Conservation (phyloP, 1,284 basidiomycete genomes). For the Cryptococcus deneoformans region DNA sequence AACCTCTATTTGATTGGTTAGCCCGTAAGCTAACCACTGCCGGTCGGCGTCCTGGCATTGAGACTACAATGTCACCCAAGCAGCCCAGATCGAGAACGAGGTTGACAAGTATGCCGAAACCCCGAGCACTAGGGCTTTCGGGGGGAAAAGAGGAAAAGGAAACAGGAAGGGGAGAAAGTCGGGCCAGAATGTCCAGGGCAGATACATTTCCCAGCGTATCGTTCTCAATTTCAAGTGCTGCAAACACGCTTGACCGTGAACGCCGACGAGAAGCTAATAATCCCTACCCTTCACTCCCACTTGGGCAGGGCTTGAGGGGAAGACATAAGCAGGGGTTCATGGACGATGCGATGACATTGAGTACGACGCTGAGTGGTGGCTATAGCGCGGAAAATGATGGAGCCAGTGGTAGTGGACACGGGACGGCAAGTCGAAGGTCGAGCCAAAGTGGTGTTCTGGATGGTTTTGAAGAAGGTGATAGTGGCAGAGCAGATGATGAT, state of each 20-base stretch:
- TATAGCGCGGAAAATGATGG: background rate
- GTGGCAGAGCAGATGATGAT: conserved; percentile 71
- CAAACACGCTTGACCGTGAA: conserved; percentile 19
- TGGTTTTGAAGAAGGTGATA: background rate
- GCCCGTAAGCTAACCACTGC: conserved; percentile 66
- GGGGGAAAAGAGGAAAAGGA: background rate
- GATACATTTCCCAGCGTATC: conserved; percentile 13
- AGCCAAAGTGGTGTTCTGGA: background rate
- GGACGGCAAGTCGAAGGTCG: background rate
- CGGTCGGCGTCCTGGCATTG: conserved; percentile 16
- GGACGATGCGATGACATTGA: background rate
- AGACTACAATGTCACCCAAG: background rate
- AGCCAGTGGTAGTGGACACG: background rate
- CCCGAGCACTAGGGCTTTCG: background rate
- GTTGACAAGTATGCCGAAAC: background rate
- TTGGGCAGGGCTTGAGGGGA: conserved; percentile 13
- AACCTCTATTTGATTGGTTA: conserved; percentile 89
- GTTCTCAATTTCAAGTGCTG: conserved; percentile 39
- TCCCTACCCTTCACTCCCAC: conserved; percentile 44
- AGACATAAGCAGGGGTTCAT: background rate
- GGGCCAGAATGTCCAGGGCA: background rate
- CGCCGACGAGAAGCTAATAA: conserved; percentile 39
- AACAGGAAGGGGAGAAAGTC: background rate
- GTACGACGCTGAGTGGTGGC: background rate
- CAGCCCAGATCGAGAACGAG: background rate